Evolutionary conservation across 345 rosid genomes (phyloP).

Genomic region (Fremontodendron californicum): DNA sequence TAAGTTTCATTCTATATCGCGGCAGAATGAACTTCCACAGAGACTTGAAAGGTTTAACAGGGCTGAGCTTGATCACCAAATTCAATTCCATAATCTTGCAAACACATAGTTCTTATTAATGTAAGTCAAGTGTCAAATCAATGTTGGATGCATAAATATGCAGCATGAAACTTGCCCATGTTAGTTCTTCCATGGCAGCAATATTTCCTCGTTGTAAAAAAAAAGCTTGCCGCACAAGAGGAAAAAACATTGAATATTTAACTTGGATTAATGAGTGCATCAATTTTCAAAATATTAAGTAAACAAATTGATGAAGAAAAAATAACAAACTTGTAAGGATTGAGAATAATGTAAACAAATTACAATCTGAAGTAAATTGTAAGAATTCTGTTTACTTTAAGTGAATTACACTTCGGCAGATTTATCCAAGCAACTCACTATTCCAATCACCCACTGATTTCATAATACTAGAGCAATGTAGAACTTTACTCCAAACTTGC

Average conservation of each 20-base stretch:
- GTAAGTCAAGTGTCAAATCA: neutral
- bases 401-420: too few relatives aligned
- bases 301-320: neutral
- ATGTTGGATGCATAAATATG: neutral
- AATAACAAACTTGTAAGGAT: neutral
- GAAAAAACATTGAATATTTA: neutral
- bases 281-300: neutral
- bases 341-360: too few relatives aligned
- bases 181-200: conserved; percentile 32
- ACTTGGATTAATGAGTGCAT: neutral
- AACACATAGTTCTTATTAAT: neutral
- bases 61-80: conserved; percentile 36
- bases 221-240: conserved; percentile 30
- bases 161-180: conserved; percentile 29
- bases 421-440: too few relatives aligned
- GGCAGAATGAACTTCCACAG: conserved; percentile 27
- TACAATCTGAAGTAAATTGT: too few relatives aligned
- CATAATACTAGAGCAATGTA: too few relatives aligned
- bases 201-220: conserved; percentile 36
- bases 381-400: too few relatives aligned
- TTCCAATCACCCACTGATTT: too few relatives aligned
- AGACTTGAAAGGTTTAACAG: conserved; percentile 27
- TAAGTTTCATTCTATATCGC: neutral
- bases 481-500: neutral
- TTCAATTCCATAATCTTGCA: conserved; percentile 45